Evolutionary conservation across 176 grass and related monocot genomes (phyloP).

Genomic region (Bolboschoenus planiculmis): DNA sequence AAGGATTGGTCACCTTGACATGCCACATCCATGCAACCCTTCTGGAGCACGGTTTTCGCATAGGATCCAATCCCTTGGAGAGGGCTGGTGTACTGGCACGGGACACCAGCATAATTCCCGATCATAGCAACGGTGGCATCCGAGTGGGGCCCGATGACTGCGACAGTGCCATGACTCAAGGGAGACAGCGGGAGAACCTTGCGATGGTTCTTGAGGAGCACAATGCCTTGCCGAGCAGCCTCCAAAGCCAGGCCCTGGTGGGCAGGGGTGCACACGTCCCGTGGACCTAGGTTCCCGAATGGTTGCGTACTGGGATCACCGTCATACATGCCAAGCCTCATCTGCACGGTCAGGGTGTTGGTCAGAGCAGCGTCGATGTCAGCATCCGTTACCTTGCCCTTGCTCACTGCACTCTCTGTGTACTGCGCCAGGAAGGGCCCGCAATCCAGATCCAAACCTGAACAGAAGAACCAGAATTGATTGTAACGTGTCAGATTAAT

Average conservation of each 20-base stretch:
- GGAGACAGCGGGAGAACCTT: constrained; percentile 31
- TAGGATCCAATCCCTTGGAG: constrained; percentile 48
- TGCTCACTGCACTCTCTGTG: constrained; percentile 32
- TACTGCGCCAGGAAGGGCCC: constrained; percentile 56
- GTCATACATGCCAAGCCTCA: constrained; percentile 86
- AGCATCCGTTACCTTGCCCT: constrained; percentile 33
- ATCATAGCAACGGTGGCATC: constrained; percentile 73
- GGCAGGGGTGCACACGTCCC: constrained; percentile 44
- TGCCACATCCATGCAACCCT: constrained; percentile 55
- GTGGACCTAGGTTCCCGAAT: constrained; percentile 47
- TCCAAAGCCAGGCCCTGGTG: constrained; percentile 59
- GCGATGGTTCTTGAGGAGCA: constrained; percentile 54
- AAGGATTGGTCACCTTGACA: constrained; percentile 51
- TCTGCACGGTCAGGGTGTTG: constrained; percentile 63
- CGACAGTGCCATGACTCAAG: constrained; percentile 14
- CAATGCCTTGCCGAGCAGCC: constrained; percentile 53
- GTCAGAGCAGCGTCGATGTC: constrained; percentile 48
- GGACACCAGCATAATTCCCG: constrained; percentile 71
- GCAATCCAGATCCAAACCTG: constrained; percentile 78
- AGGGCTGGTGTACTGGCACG: constrained; percentile 66
- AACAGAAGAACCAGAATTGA: neutral
- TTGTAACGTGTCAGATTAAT: neutral
- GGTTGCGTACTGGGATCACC: constrained; percentile 39
- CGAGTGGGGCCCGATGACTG: constrained; percentile 63
- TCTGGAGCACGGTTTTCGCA: constrained; percentile 20